phyloP scores from a whole-genome alignment of 2,329 filamentous ascomycete species.

The Aplosporella prunicola region DNA sequence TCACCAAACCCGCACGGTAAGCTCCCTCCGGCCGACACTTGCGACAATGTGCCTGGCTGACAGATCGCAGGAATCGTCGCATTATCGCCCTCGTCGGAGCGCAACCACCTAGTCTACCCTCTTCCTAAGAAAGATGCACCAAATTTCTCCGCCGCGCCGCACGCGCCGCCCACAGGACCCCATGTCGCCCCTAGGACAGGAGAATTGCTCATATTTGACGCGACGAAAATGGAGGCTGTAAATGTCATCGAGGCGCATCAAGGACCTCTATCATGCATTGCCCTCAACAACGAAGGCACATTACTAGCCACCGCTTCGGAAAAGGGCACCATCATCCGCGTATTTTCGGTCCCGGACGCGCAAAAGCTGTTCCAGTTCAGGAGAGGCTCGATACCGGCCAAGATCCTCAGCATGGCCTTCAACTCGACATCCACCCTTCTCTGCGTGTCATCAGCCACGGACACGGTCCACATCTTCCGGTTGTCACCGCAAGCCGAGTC shows the following conservation, averaged over 20 bases:
- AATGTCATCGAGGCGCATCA: conserved; percentile 95
- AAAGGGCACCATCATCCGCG: conserved; percentile 92
- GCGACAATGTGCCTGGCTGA: conserved; percentile 13
- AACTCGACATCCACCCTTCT: conserved; percentile 88
- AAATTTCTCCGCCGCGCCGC: conserved; percentile 47
- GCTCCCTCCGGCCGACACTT: conserved; percentile 13
- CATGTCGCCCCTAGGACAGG: conserved; percentile 79
- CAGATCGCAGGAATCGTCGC: conserved; percentile 64
- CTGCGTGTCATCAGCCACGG: conserved; percentile 90
- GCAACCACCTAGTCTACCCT: conserved; percentile 92
- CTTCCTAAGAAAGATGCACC: conserved; percentile 57
- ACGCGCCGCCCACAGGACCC: conserved; percentile 66
- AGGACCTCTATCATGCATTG: conserved; percentile 80
- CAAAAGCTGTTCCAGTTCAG: conserved; percentile 95
- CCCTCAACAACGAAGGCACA: conserved; percentile 86
- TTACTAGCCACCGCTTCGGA: conserved; percentile 90
- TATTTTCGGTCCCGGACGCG: conserved; percentile 84
- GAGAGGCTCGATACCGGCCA: conserved; percentile 86
- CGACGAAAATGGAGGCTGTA: conserved; percentile 78
- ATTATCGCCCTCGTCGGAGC: conserved; percentile 86
- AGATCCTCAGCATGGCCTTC: conserved; percentile 98
- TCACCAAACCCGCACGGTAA: conserved; percentile 77
- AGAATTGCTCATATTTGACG: conserved; percentile 88
- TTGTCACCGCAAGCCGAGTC: conserved; percentile 32
- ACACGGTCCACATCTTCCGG: conserved; percentile 95